phyloP scores from a whole-genome alignment of 2,329 filamentous ascomycete genomes.

The Colletotrichum godetiae region DNA sequence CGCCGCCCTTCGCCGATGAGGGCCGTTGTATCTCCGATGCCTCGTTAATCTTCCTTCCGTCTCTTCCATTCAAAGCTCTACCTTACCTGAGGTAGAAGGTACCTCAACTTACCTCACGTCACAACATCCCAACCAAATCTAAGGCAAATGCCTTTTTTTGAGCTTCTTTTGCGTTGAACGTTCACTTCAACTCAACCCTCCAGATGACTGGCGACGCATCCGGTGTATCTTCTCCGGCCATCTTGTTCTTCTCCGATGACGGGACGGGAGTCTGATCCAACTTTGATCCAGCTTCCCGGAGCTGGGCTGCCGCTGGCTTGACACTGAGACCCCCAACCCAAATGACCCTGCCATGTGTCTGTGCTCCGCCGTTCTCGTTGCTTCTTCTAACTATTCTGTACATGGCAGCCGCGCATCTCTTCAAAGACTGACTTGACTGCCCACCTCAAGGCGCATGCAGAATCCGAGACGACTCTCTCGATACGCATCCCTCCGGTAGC shows the following conservation, averaged over 20 bases:
- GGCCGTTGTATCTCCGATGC: background rate
- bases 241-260: background rate
- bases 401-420: conserved; percentile 17
- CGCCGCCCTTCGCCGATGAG: background rate
- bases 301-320: background rate
- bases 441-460: background rate
- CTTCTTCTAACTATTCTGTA: conserved; percentile 16
- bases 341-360: background rate
- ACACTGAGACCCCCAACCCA: conserved; percentile 22
- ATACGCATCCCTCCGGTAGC: conserved; percentile 5
- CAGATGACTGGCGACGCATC: background rate
- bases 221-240: background rate
- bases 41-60: background rate
- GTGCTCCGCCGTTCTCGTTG: conserved; percentile 14
- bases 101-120: too few relatives aligned
- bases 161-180: background rate
- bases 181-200: background rate
- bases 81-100: too few relatives aligned
- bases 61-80: background rate
- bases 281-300: conserved; percentile 3
- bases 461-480: background rate
- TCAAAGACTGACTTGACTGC: background rate
- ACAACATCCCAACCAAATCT: too few relatives aligned
- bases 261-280: background rate
- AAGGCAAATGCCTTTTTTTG: background rate